Evolutionary conservation across 768 basidiomycete genomes (phyloP).

Genomic region (Trichaptum fuscoviolaceum): DNA sequence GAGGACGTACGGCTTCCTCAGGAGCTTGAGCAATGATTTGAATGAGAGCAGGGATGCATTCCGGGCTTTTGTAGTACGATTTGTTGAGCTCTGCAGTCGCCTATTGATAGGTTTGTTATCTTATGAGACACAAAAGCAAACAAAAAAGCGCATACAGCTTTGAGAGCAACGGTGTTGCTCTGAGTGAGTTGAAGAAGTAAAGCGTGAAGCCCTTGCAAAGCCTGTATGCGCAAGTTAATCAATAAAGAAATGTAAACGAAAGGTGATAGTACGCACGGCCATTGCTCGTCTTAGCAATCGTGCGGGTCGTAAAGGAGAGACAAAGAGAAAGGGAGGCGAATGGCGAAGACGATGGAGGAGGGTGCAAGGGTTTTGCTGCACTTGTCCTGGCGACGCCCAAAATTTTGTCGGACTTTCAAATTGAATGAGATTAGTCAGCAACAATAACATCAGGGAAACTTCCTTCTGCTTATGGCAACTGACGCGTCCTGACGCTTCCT

Average conservation of each 20-base stretch:
- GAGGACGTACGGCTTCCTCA: slow-evolving; percentile 59
- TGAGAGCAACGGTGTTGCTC: slow-evolving; percentile 85
- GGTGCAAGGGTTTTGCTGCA: slow-evolving; percentile 16
- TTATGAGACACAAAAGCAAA: slow-evolving; percentile 13
- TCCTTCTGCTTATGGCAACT: no score
- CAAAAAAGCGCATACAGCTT: slow-evolving; percentile 56
- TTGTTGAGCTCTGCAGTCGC: slow-evolving; percentile 89
- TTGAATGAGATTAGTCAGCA: slow-evolving; percentile 17
- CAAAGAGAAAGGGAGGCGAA: slow-evolving; percentile 24
- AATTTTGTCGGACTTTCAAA: slow-evolving; percentile 58
- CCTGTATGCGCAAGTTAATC: slow-evolving; percentile 38
- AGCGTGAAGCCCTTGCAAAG: slow-evolving; percentile 77
- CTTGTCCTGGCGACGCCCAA: slow-evolving; percentile 32
- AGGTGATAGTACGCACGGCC: slow-evolving; percentile 16
- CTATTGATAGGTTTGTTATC: slow-evolving; percentile 33
- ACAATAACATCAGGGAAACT: no score
- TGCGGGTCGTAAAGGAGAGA: slow-evolving; percentile 19
- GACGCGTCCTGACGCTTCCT: no score
- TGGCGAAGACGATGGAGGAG: slow-evolving; percentile 17
- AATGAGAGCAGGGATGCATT: slow-evolving; percentile 88
- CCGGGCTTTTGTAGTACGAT: slow-evolving; percentile 87
- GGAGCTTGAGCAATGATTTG: slow-evolving; percentile 81
- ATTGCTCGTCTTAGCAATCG: slow-evolving; percentile 21
- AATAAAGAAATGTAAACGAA: slow-evolving; percentile 6
- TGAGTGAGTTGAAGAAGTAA: slow-evolving; percentile 82